Percentiles rank a stretch among this genome's conserved stretches.
phyloP scores from a whole-genome alignment of 495 filamentous ascomycete species.

The Daldinia decipiens region DNA sequence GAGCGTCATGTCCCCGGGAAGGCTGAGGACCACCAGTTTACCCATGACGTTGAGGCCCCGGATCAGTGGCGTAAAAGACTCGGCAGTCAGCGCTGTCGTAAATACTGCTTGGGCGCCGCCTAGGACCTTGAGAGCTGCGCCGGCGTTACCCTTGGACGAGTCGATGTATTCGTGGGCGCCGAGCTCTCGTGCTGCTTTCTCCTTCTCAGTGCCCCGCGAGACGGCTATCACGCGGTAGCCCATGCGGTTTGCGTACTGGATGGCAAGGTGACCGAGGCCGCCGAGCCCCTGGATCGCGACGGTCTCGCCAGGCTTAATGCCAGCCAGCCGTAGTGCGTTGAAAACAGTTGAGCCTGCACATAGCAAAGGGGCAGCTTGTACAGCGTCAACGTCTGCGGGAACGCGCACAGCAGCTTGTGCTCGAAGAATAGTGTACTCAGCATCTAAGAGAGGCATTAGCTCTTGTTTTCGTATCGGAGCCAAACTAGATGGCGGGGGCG shows the following conservation, averaged over 20 bases:
- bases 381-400: constrained; percentile 64
- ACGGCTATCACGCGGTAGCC: constrained; percentile 72
- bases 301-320: constrained; percentile 61
- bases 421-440: constrained; percentile 69
- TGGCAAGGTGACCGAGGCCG: constrained; percentile 71
- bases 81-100: constrained; percentile 65
- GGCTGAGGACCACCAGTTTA: constrained; percentile 67
- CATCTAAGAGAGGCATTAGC: constrained; percentile 48
- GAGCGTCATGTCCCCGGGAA: constrained; percentile 60
- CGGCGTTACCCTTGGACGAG: constrained; percentile 61
- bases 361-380: constrained; percentile 69
- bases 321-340: constrained; percentile 69
- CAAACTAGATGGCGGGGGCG: background rate
- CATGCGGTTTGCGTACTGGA: constrained; percentile 72
- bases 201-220: constrained; percentile 65
- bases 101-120: constrained; percentile 70
- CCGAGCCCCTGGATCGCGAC: constrained; percentile 73
- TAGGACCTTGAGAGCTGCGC: constrained; percentile 61
- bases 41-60: constrained; percentile 64
- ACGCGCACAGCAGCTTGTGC: constrained; percentile 68
- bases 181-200: constrained; percentile 65
- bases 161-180: constrained; percentile 77
- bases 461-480: background rate
- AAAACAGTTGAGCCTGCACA: constrained; percentile 77
- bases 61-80: constrained; percentile 63